Evolutionary conservation across 139 green algal species (phyloP).

Genomic region (Microglena sp.): DNA sequence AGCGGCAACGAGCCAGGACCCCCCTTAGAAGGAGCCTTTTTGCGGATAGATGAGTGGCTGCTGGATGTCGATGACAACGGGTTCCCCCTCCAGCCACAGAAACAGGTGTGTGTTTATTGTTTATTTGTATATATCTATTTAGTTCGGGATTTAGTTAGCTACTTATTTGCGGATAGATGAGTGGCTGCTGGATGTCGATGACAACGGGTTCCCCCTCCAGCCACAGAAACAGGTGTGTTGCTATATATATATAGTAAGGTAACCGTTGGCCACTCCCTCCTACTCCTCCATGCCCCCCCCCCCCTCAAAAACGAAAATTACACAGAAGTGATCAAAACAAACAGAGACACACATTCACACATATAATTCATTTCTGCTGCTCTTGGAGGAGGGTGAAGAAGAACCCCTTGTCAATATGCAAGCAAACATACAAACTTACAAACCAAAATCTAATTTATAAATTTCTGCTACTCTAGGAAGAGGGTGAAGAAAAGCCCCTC

Average conservation of each 20-base stretch:
- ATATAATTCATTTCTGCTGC: background rate
- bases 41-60: conserved; percentile 61
- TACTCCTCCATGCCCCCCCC: too few relatives aligned
- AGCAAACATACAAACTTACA: background rate
- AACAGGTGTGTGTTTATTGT: background rate
- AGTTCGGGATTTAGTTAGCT: background rate
- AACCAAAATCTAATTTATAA: too few relatives aligned
- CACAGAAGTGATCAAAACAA: background rate
- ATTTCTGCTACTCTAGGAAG: background rate
- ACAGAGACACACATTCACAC: background rate
- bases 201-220: conserved; percentile 16
- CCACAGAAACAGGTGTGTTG: background rate
- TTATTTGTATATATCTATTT: too few relatives aligned
- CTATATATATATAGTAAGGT: background rate
- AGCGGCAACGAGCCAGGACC: conserved; percentile 33
- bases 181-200: conserved; percentile 48
- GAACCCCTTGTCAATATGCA: background rate
- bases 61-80: conserved; percentile 38
- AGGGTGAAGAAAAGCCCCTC: background rate
- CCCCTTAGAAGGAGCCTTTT: conserved; percentile 48
- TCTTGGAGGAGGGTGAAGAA: background rate
- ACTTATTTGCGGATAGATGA: conserved; percentile 50
- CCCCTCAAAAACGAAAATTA: too few relatives aligned
- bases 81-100: background rate
- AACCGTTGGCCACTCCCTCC: too few relatives aligned